Base-by-base conservation (phyloP, 2,329 filamentous ascomycete genomes). In the Hypocrella siamensis region DNA sequence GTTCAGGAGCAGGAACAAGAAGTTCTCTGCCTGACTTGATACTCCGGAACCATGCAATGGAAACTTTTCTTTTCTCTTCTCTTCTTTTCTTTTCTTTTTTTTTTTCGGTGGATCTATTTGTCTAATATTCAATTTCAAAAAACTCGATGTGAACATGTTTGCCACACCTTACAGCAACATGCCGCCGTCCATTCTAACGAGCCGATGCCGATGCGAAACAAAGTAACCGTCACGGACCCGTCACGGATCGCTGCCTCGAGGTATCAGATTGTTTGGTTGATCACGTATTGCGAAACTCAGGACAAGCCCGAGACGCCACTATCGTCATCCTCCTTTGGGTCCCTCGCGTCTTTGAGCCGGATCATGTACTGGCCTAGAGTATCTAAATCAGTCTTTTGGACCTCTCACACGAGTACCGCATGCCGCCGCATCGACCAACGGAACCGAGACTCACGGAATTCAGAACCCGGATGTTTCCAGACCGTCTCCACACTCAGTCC, bases 311-410 rank as follows among this genome's bases (percentile, higher is more conserved):
- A 53, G 24, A 57, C 50, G 26, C 47, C 55, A 35, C 53, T 57
- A 35, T 59, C 56, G 24, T 43, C 47, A 28, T 58, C 55, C 33
- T 56, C 51, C 25, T 41, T 40, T 27, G 46, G 40, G 34, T 51
- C 45, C 22, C 43, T 42, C 22, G 41, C 40, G 31, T 40, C 41
- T 31, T 48, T 53, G 10, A 41, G 38, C 33, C 47, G 50, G 15
- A 59, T 43, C 26, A 58, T 46, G 38, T 58, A 58, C 38, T 58
- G 55, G 21, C 48, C 55, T 58, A 26, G 28, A 22, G n/a, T n/a
- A n/a, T n/a, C n/a, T 12, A n/a, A n/a, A 8, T 22, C 17, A 30
- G 15, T 18, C 31, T 19, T 35, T 50, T 33, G 46, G 43, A 32
- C 12, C 15, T n/a, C 32, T n/a, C 19, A 15, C n/a, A 42, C 30